Evolutionary conservation across 2,329 filamentous ascomycete species (phyloP), one percentile per base, ranked within the genome.

Genomic region (Trichoderma sp.): DNA sequence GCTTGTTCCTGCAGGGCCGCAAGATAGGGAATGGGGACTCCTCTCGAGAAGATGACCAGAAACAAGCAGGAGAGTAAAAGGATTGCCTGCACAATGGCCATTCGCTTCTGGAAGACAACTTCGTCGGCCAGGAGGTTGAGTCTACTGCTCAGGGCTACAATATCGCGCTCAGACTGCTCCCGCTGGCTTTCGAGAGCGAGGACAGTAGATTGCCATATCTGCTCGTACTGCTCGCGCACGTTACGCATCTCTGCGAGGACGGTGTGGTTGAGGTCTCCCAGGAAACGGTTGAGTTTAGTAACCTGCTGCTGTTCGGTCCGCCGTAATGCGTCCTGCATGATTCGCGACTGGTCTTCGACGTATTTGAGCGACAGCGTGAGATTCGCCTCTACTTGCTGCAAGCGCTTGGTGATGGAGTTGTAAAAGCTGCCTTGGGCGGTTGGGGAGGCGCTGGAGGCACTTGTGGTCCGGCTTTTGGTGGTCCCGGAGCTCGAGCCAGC

Each of bases 391-490:
- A 98, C 89, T 74, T 94, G 90, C 72, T 95, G 92, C 5, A 99
- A 86, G 1, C 96, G 92, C 79, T 98, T 98, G 72, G 94, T 93
- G 10, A 98, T 91, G 4, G 94, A 93, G 79, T 98, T 98, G 86
- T 97, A 99, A 80, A 99, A 98, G 1, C 92, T 96, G 78, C 99
- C 96, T 79, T 99, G 96, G 0, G 96, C 96, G 0, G 94, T 94
- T 2, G 95, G 94, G 0, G 89, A 87, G 33, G 77, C 76, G 4
- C 74, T 61, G 4, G 77, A 66, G 6, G 76, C 73, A 10, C 73
- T 73, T 7, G 71, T 63, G 1, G 78, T 76, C n/a, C 74, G 75
- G 29, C 72, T 75, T 72, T 69, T 79, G 79, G 57, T 59, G 21
- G 37, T 27, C 19, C 62, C 62, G 3, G 62, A 49, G 13, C 40